These are phyloP conservation scores for Solanum medicagineum DNA, from an alignment of 257 asterid genomes.

Conservation along the genomic window DNA sequence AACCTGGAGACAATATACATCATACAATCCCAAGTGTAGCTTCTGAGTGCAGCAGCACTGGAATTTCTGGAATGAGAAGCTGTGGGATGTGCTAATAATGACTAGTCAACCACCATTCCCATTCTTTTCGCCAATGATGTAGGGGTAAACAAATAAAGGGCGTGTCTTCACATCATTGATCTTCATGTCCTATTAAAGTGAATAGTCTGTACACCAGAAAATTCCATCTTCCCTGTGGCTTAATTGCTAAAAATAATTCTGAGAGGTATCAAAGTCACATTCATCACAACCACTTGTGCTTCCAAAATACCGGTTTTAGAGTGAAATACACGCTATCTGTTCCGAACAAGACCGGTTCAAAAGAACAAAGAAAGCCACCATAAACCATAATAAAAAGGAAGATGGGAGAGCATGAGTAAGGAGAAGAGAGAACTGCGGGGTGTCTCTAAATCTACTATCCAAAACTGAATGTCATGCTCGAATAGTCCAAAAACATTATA, in stretches of 20 bases:
- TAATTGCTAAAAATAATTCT: background rate
- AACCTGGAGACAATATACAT: background rate
- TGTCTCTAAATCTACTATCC: background rate
- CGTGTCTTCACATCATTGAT: background rate
- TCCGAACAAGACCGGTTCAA: background rate
- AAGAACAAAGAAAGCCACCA: background rate
- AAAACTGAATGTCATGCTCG: background rate
- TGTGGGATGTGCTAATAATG: background rate
- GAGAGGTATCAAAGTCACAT: background rate
- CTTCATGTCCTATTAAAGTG: background rate
- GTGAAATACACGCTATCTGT: background rate
- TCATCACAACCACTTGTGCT: background rate
- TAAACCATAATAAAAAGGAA: background rate
- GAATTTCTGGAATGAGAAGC: background rate
- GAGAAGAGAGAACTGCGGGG: background rate
- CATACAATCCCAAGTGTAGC: background rate
- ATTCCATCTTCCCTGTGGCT: background rate
- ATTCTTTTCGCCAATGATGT: background rate
- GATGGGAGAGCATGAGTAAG: background rate
- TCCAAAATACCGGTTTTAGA: background rate
- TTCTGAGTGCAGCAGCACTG: background rate
- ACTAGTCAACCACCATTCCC: background rate
- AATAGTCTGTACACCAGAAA: background rate
- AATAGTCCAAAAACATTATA: background rate
- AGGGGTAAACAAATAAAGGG: background rate